Evolutionary conservation across 208 protist species (phyloP).

Genomic region (Wallacemonas collosoma): DNA sequence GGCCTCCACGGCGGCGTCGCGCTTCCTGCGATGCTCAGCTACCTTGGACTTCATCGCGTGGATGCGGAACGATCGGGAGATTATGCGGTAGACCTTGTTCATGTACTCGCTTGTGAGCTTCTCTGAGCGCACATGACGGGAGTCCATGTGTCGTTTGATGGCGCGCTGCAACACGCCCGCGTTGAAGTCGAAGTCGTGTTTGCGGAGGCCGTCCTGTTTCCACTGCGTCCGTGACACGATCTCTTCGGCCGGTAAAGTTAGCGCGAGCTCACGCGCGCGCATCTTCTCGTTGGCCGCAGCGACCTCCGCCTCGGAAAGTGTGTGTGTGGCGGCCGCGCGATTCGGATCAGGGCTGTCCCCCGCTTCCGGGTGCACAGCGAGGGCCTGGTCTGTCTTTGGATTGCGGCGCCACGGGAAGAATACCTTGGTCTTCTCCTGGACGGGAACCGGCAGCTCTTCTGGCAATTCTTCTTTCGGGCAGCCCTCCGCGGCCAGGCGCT

Average conservation of each 20-base stretch:
- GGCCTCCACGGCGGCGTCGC: constrained; percentile 18
- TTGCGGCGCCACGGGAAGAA: constrained; percentile 78
- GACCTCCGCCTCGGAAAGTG: constrained; percentile 50
- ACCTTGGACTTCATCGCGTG: constrained; percentile 32
- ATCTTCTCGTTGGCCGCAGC: constrained; percentile 60
- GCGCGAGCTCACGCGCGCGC: constrained; percentile 31
- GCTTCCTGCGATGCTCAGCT: constrained; percentile 16
- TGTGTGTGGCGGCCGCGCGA: constrained; percentile 20
- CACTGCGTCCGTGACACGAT: constrained; percentile 57
- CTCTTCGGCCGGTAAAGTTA: constrained; percentile 41
- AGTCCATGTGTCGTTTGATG: constrained; percentile 25
- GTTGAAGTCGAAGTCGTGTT: constrained; percentile 85
- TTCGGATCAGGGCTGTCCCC: background rate
- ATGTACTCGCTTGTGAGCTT: constrained; percentile 68
- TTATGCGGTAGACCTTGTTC: constrained; percentile 60
- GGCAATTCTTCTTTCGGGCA: constrained; percentile 32
- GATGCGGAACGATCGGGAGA: constrained; percentile 74
- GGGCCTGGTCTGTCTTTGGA: background rate
- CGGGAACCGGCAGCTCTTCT: constrained; percentile 39
- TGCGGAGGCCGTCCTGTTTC: constrained; percentile 67
- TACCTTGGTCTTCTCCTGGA: constrained; percentile 29
- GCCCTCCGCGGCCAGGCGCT: constrained; percentile 16
- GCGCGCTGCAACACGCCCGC: constrained; percentile 81
- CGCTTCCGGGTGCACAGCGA: background rate
- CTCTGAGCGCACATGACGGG: constrained; percentile 32